Percentiles rank a stretch among this genome's conserved stretches.
Evolutionary conservation across 2,329 filamentous ascomycete species (phyloP).

Genomic region (Hirsutella minnesotensis): DNA sequence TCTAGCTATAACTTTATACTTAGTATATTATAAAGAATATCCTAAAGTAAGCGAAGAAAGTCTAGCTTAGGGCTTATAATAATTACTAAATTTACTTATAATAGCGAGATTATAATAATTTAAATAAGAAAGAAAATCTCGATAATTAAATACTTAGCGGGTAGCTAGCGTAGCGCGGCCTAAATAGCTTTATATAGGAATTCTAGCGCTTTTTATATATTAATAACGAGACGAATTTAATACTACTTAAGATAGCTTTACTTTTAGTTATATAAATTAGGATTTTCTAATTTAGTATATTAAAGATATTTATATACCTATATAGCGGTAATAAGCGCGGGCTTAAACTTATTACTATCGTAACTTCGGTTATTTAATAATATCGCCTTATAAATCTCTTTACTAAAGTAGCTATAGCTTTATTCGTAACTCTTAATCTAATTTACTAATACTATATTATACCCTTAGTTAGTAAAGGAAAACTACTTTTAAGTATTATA

Average conservation of each 20-base stretch:
- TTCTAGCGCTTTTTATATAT: too few species aligned
- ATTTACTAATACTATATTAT: not conserved
- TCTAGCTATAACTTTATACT: not conserved
- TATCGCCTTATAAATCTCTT: not conserved
- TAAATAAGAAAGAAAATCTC: too few species aligned
- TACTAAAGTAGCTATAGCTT: not conserved
- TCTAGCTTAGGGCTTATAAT: not conserved
- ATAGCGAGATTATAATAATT: too few species aligned
- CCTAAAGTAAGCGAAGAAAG: not conserved
- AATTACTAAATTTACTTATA: not conserved
- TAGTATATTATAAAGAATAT: not conserved
- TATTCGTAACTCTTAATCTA: not conserved
- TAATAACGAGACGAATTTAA: not conserved
- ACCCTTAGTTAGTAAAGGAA: not conserved
- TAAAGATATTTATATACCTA: not conserved
- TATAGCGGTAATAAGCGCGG: not conserved
- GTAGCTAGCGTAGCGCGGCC: too few species aligned
- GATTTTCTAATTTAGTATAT: not conserved
- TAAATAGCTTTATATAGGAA: too few species aligned
- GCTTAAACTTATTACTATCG: not conserved
- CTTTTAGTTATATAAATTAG: too few species aligned
- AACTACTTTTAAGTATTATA: not conserved
- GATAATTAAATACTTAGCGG: too few species aligned
- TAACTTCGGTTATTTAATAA: not conserved
- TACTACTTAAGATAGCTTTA: not conserved